phyloP scores from a whole-genome alignment of 2,329 filamentous ascomycete species.

The Cladosporium colombiae region DNA sequence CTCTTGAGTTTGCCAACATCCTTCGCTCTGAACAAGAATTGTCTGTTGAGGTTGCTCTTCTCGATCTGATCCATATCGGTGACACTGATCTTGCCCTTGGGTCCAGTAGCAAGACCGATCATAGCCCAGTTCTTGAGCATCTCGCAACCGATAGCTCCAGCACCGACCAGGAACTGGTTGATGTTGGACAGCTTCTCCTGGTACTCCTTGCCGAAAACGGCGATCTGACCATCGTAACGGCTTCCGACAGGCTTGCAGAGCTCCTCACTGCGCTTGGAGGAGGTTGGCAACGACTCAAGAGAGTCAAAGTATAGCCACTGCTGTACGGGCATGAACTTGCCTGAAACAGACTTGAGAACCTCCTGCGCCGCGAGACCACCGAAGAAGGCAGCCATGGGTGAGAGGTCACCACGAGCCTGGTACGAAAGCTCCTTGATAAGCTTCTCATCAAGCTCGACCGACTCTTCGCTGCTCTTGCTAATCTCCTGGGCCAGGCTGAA shows the following conservation, averaged over 20 bases:
- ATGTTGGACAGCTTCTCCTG: slow-evolving; percentile 91
- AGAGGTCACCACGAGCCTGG: slow-evolving; percentile 88
- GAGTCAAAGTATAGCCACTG: slow-evolving; percentile 99
- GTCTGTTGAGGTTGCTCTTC: slow-evolving; percentile 96
- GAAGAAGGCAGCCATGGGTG: slow-evolving; percentile 91
- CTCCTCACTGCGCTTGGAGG: slow-evolving; percentile 74
- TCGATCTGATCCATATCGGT: slow-evolving; percentile 99
- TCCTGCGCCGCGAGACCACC: slow-evolving; percentile 93
- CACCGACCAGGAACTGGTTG: slow-evolving; percentile 91
- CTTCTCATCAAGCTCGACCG: slow-evolving; percentile 86
- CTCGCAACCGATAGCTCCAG: slow-evolving; percentile 96
- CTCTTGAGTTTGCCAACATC: slow-evolving; percentile 98
- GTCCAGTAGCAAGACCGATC: slow-evolving; percentile 90
- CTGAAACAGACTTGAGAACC: slow-evolving; percentile 92
- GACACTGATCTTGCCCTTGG: slow-evolving; percentile 83
- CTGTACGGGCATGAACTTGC: slow-evolving; percentile 93
- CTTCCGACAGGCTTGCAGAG: slow-evolving; percentile 81
- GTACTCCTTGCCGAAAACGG: slow-evolving; percentile 89
- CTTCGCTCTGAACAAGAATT: slow-evolving; percentile 90
- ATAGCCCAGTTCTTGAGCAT: slow-evolving; percentile 99
- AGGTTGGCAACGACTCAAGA: slow-evolving; percentile 86
- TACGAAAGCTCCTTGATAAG: slow-evolving; percentile 90
- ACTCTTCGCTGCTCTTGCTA: slow-evolving; percentile 65
- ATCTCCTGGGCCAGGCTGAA: slow-evolving; percentile 74
- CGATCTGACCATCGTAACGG: slow-evolving; percentile 95